Conservation (phyloP, 495 filamentous ascomycete species). For the Terfezia boudieri region DNA sequence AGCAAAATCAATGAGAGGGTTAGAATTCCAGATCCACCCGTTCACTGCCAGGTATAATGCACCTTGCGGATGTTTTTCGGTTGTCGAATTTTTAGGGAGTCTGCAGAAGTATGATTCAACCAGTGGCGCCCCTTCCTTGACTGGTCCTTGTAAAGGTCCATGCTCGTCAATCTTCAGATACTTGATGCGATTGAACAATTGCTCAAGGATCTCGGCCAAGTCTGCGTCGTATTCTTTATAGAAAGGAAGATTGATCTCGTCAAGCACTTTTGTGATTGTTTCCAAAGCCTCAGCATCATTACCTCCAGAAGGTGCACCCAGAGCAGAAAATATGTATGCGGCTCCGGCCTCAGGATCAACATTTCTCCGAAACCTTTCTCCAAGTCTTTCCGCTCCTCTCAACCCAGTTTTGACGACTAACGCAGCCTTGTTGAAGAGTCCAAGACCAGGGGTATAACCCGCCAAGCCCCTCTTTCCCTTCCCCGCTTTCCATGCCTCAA, state of each 20-base stretch:
- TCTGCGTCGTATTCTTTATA: conserved; percentile 84
- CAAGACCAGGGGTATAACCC: conserved; percentile 24
- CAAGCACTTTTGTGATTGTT: conserved; percentile 39
- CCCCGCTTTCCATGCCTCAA: conserved; percentile 47
- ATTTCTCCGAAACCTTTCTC: conserved; percentile 49
- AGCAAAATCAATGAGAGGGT: conserved; percentile 81
- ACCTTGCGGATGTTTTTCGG: conserved; percentile 51
- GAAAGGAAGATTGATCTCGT: conserved; percentile 66
- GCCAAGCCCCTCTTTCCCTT: conserved; percentile 18
- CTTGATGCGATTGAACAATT: conserved; percentile 81
- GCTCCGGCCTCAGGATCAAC: conserved; percentile 47
- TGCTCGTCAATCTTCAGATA: conserved; percentile 79
- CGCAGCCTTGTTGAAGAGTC: conserved; percentile 35
- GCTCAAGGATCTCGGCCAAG: conserved; percentile 58
- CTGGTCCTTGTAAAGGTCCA: conserved; percentile 67
- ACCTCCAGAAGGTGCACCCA: conserved; percentile 34
- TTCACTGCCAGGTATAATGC: conserved; percentile 80
- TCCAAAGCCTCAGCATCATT: conserved; percentile 27
- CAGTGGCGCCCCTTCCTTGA: conserved; percentile 54
- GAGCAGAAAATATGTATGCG: conserved; percentile 41
- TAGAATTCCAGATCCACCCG: conserved; percentile 96
- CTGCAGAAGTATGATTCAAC: conserved; percentile 93
- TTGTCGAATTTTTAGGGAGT: conserved; percentile 56
- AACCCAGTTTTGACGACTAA: conserved; percentile 36
- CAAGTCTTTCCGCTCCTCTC: conserved; percentile 43